phyloP scores from a whole-genome alignment of 371 early-diverging fungal genomes.

The Coemansia sp. region DNA sequence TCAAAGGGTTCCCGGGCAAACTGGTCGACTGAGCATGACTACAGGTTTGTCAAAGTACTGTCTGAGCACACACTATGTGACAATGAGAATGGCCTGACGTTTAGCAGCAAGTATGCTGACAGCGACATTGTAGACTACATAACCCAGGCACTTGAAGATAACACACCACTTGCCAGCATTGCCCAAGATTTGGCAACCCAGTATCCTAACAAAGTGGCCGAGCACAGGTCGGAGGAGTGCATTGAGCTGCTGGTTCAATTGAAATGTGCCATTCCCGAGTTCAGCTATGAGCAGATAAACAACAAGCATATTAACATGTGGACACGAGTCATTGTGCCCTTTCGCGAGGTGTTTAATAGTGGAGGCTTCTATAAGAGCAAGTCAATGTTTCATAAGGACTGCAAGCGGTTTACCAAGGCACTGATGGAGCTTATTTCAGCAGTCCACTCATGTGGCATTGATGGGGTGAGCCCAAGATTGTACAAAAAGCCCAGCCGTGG shows the following conservation, averaged over 20 bases:
- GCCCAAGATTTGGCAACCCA: slow-evolving; percentile 8
- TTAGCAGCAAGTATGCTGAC: slow-evolving; percentile 28
- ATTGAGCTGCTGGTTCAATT: slow-evolving; percentile 25
- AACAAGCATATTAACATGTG: slow-evolving; percentile 45
- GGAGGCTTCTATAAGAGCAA: slow-evolving; percentile 32
- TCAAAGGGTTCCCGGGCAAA: not conserved
- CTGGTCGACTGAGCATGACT: slow-evolving; percentile 28
- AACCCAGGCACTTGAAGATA: slow-evolving; percentile 1
- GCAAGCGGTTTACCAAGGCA: slow-evolving; percentile 33
- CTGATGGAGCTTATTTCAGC: slow-evolving; percentile 13
- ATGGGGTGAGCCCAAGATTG: not conserved
- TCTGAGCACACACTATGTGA: slow-evolving; percentile 23
- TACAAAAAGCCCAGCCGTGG: not conserved
- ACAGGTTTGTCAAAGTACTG: slow-evolving; percentile 20
- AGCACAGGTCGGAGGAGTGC: slow-evolving; percentile 18
- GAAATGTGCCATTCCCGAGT: slow-evolving; percentile 9
- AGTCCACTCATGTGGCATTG: not conserved
- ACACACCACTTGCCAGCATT: not conserved
- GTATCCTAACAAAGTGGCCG: slow-evolving; percentile 27
- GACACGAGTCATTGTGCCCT: slow-evolving; percentile 34
- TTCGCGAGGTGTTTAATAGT: slow-evolving; percentile 14
- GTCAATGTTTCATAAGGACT: slow-evolving; percentile 33
- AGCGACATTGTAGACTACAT: slow-evolving; percentile 15
- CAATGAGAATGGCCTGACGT: slow-evolving; percentile 4
- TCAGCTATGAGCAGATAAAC: slow-evolving; percentile 28